Evolutionary conservation across 2,329 filamentous ascomycete genomes (phyloP).

Genomic region (Monosporascus sp.): DNA sequence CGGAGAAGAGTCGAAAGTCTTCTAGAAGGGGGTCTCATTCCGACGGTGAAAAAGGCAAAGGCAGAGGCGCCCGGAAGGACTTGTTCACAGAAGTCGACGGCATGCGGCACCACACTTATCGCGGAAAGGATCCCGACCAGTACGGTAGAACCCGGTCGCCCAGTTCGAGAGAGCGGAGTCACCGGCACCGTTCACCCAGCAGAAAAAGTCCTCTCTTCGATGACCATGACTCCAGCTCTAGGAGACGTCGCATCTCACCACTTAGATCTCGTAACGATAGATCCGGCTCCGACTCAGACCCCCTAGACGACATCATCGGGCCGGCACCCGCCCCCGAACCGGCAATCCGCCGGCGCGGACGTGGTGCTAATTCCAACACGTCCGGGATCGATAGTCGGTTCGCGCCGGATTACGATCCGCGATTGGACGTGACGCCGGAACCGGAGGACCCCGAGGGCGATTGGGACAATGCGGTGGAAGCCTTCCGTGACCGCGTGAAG

Average conservation of each 20-base stretch:
- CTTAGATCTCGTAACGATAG: constrained; percentile 10
- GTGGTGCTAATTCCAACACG: constrained; percentile 56
- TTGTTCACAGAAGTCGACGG: neutral
- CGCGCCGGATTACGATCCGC: constrained; percentile 57
- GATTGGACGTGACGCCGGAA: constrained; percentile 46
- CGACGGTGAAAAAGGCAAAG: neutral
- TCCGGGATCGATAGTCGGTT: constrained; percentile 79
- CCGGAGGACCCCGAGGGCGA: constrained; percentile 43
- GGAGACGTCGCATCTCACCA: constrained; percentile 1
- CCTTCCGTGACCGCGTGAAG: constrained; percentile 70
- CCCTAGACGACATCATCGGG: constrained; percentile 71
- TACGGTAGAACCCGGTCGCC: constrained; percentile 6
- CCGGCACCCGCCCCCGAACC: constrained; percentile 48
- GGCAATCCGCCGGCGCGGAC: constrained; percentile 56
- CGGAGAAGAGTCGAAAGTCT: constrained; percentile 5
- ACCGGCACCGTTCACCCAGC: constrained; percentile 5
- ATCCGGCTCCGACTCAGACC: constrained; percentile 65
- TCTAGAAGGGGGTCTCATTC: constrained; percentile 2
- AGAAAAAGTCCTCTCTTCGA: constrained; percentile 1
- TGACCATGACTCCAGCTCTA: neutral
- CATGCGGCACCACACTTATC: constrained; percentile 5
- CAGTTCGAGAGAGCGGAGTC: constrained; percentile 6
- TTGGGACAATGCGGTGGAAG: constrained; percentile 78
- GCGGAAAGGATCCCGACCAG: constrained; percentile 4
- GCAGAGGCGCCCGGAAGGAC: neutral